Conservation (phyloP, 441 rosid species). For the Biscutella laevigata region DNA sequence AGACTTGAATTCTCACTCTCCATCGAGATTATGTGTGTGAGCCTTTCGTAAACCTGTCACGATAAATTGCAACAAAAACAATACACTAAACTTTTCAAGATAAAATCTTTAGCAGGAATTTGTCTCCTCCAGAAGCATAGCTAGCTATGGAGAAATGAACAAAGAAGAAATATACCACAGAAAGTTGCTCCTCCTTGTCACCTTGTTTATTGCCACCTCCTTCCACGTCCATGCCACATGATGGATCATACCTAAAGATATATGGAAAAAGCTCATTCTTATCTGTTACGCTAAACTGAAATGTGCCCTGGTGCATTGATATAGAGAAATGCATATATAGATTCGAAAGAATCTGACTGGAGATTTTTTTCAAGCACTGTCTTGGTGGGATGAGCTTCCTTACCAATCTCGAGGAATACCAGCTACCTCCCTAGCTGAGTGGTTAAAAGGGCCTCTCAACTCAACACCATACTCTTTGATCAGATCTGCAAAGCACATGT, state of each 20-base stretch:
- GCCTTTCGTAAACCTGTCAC: conserved; percentile 68
- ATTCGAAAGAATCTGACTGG: background rate
- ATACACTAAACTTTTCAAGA: background rate
- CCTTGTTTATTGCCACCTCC: conserved; percentile 26
- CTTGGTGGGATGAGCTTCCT: conserved; percentile 15
- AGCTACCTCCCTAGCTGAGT: conserved; percentile 74
- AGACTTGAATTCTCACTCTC: conserved; percentile 67
- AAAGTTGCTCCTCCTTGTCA: conserved; percentile 44
- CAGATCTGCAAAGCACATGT: conserved; percentile 39
- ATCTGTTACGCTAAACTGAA: background rate
- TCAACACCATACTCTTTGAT: conserved; percentile 70
- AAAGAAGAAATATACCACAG: conserved; percentile 38
- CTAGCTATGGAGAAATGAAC: conserved; percentile 6
- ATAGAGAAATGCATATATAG: background rate
- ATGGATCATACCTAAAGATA: conserved; percentile 49
- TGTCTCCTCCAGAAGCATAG: background rate
- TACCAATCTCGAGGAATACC: conserved; percentile 91
- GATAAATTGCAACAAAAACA: background rate
- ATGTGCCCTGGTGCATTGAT: background rate
- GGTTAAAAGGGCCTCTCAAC: conserved; percentile 86
- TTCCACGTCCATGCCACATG: conserved; percentile 30
- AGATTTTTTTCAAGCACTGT: background rate
- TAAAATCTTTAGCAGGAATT: background rate
- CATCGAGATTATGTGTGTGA: conserved; percentile 64
- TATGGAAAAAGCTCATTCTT: background rate